phyloP scores from a whole-genome alignment of 495 filamentous ascomycete genomes.

The Hamigera avellanea region DNA sequence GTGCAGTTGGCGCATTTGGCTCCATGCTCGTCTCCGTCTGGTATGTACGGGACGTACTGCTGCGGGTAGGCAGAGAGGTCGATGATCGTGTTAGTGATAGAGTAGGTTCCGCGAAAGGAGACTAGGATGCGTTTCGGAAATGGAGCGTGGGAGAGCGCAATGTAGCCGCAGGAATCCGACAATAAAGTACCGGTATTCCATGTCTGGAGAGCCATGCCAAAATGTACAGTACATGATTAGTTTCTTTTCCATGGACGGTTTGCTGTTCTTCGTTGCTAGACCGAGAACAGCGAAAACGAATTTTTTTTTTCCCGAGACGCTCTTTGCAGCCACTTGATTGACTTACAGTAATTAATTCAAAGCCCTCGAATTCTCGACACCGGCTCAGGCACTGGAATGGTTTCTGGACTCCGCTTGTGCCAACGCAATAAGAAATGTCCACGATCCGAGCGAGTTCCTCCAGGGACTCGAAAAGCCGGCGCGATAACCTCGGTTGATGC shows the following conservation, averaged over 20 bases:
- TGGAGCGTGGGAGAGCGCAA: conserved; percentile 67
- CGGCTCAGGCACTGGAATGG: conserved; percentile 80
- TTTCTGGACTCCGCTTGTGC: conserved; percentile 63
- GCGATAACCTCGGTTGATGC: conserved; percentile 34
- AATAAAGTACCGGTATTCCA: conserved; percentile 85
- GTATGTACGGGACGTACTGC: conserved; percentile 73
- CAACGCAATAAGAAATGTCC: conserved; percentile 92
- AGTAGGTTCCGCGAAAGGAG: conserved; percentile 94
- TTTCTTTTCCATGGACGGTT: too few species aligned
- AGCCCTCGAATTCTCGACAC: conserved; percentile 66
- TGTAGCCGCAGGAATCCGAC: conserved; percentile 87
- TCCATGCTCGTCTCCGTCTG: conserved; percentile 21
- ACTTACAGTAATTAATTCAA: conserved; percentile 60
- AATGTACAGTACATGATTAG: too few species aligned
- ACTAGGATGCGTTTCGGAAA: conserved; percentile 57
- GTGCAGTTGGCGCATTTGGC: conserved; percentile 66
- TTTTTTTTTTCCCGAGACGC: too few species aligned
- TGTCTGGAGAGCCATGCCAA: conserved; percentile 35
- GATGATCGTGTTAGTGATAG: conserved; percentile 75
- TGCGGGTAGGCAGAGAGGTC: conserved; percentile 84
- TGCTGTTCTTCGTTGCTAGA: too few species aligned
- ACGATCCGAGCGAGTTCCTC: conserved; percentile 81
- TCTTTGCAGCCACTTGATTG: too few species aligned
- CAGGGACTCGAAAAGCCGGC: conserved; percentile 62
- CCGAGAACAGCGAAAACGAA: too few species aligned